phyloP scores from a whole-genome alignment of 441 rosid species.

The Populus hybrid region DNA sequence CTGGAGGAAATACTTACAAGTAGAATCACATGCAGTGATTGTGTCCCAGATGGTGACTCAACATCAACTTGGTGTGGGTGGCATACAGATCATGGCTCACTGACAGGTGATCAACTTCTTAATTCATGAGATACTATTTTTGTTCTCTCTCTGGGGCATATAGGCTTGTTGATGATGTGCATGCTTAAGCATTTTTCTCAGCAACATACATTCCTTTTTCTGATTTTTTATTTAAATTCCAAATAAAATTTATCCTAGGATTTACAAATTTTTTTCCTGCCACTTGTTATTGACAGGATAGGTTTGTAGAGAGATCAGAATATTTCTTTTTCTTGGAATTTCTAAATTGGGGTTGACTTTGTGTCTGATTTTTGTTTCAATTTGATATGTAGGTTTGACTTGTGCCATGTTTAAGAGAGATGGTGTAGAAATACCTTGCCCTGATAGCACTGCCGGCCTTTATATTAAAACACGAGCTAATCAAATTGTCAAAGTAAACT shows the following conservation, averaged over 20 bases:
- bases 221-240: not conserved
- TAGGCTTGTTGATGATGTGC: not conserved
- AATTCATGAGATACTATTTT: not conserved
- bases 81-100: conserved; percentile 94
- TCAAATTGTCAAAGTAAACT: conserved; percentile 78
- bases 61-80: conserved; percentile 97
- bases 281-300: conserved; percentile 7
- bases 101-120: conserved; percentile 53
- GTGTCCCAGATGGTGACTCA: conserved; percentile 40
- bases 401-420: conserved; percentile 80
- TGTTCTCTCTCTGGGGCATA: not conserved
- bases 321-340: not conserved
- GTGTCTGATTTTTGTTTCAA: conserved; percentile 28
- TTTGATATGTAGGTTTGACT: conserved; percentile 77
- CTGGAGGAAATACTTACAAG: conserved; percentile 14
- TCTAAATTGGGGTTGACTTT: conserved; percentile 1
- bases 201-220: not conserved
- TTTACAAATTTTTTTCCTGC: not conserved
- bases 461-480: conserved; percentile 77
- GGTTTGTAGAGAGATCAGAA: not conserved
- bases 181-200: not conserved
- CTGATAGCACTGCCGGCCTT: conserved; percentile 82
- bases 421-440: conserved; percentile 72
- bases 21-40: conserved; percentile 38
- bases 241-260: not conserved